Base-by-base conservation (phyloP, 805 yeast species). In the Wickerhamomyces strasburgensis region DNA sequence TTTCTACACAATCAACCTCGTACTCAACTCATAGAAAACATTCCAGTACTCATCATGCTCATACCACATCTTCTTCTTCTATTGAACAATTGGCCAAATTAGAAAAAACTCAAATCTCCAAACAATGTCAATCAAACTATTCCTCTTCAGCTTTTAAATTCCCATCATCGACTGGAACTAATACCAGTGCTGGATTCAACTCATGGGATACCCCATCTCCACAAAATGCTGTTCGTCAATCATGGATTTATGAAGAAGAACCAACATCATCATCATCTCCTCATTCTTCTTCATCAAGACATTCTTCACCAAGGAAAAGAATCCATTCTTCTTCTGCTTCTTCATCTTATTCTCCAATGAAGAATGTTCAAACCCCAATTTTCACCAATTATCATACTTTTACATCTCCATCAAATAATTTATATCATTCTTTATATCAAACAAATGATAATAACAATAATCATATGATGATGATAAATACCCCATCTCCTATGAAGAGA, bases 121-220 rank as follows among this genome's bases (percentile, higher is more conserved):
- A 46, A 24, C 51, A 47, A 37, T 47, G 50, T 28, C 34, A 47
- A 7, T 32, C 26, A 6, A 39, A 39, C n/a, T 44, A 49, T 29
- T 19, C 37, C 6, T 27, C 47, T 2, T 18, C 15, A 28, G 34
- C 27, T 23, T 32, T 19, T 24, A 30, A 31, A 27, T 31, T 30
- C 27, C 40, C 40, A 14, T 5, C n/a, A n/a, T n/a, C n/a, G n/a
- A n/a, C n/a, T 39, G n/a, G n/a, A n/a, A n/a, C n/a, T n/a, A n/a
- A n/a, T n/a, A n/a, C n/a, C n/a, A n/a, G n/a, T n/a, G n/a, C n/a
- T n/a, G n/a, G n/a, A n/a, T n/a, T n/a, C n/a, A n/a, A n/a, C n/a
- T n/a, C n/a, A n/a, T 51, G 57, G 57, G 51, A 37, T 4, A 51
- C 56, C 0, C 54, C 56, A 6, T 48, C 50, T 9, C 43, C 42